These are phyloP conservation scores for Fusarium penzigii DNA, from an alignment of 2,329 filamentous ascomycete genomes.

Conservation along the genomic window DNA sequence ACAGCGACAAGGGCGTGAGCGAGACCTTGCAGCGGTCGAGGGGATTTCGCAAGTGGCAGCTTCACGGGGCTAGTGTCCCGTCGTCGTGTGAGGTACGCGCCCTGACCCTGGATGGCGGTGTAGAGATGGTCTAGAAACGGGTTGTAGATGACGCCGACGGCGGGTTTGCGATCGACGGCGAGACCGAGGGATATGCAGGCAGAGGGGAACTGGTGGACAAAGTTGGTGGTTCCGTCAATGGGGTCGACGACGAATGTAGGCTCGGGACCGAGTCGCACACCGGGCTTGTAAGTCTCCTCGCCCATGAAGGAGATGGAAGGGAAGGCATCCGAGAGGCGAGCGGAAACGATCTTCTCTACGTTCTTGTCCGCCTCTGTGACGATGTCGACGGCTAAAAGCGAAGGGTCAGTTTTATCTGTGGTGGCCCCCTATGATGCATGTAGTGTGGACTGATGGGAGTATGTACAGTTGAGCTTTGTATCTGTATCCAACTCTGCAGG, in stretches of 20 bases:
- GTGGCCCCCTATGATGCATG: no score
- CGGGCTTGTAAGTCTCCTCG: conserved; percentile 75
- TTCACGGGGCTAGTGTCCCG: conserved; percentile 38
- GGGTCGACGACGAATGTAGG: conserved; percentile 83
- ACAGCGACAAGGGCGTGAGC: conserved; percentile 65
- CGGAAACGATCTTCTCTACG: conserved; percentile 63
- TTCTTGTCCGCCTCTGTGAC: conserved; percentile 69
- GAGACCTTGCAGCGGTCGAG: conserved; percentile 61
- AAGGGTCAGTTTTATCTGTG: conserved; percentile 3
- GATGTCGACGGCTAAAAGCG: conserved; percentile 60
- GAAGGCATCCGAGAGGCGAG: conserved; percentile 52
- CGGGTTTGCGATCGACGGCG: conserved; percentile 60
- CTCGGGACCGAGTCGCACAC: conserved; percentile 59
- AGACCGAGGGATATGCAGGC: conserved; percentile 79
- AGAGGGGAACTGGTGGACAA: conserved; percentile 73
- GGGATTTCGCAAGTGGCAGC: conserved; percentile 46
- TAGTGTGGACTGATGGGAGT: not conserved
- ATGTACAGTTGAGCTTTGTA: conserved; percentile 66
- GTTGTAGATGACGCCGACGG: conserved; percentile 78
- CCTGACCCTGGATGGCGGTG: conserved; percentile 67
- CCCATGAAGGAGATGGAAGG: conserved; percentile 67
- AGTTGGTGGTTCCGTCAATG: conserved; percentile 80
- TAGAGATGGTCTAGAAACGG: conserved; percentile 71
- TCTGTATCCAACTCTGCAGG: conserved; percentile 57
- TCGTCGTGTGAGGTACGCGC: conserved; percentile 58